Conservation (phyloP, 345 rosid species). For the Schrenkiella parvula region DNA sequence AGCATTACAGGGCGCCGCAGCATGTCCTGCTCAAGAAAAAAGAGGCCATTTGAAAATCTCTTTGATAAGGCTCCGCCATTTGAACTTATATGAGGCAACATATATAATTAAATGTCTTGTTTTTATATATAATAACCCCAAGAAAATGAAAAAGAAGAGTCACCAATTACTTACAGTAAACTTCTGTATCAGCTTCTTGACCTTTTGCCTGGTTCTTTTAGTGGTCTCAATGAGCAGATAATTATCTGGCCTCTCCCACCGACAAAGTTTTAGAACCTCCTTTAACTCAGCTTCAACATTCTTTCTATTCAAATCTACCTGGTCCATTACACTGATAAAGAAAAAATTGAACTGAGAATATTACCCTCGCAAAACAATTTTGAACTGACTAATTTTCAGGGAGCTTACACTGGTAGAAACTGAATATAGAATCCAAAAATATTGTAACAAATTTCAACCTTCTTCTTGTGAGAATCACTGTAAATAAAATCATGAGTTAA, state of each 20-base stretch:
- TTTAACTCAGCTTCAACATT: constrained; percentile 57
- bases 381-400: constrained; percentile 1
- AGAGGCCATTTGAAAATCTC: constrained; percentile 6
- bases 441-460: constrained; percentile 69
- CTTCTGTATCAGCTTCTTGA: constrained; percentile 67
- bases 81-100: neutral
- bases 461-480: constrained; percentile 59
- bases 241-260: constrained; percentile 71
- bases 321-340: constrained; percentile 58
- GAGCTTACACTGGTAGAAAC: constrained; percentile 75
- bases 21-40: constrained; percentile 48
- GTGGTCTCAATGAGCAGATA: constrained; percentile 48
- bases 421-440: constrained; percentile 79
- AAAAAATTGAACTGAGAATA: constrained; percentile 26
- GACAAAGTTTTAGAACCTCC: constrained; percentile 62
- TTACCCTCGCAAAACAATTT: neutral
- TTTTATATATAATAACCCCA: neutral
- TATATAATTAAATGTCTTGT: neutral
- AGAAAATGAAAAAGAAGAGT: constrained; percentile 9
- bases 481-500: constrained; percentile 3
- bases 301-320: constrained; percentile 50
- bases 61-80: neutral
- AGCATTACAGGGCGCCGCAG: constrained; percentile 70
- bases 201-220: constrained; percentile 68
- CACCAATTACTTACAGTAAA: constrained; percentile 54